phyloP scores from a whole-genome alignment of 2,329 filamentous ascomycete genomes.

The Lecanoromycetidae sp. region DNA sequence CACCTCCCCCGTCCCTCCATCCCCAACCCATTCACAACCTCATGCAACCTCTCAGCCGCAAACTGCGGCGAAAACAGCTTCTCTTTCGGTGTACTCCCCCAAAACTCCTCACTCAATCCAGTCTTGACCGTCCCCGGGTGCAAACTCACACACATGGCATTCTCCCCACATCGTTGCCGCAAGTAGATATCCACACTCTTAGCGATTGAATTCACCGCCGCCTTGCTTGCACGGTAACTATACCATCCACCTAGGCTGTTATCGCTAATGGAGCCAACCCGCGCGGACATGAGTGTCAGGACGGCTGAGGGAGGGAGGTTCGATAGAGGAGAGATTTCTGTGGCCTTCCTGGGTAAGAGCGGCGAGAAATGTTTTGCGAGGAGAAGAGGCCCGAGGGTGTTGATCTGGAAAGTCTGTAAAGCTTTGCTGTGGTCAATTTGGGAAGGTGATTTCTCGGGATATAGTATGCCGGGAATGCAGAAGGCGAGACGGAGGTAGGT shows the following conservation, averaged over 20 bases:
- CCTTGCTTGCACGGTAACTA: slow-evolving; percentile 64
- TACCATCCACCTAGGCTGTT: slow-evolving; percentile 72
- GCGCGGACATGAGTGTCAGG: slow-evolving; percentile 65
- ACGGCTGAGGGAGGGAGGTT: slow-evolving; percentile 44
- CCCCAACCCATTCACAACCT: slow-evolving; percentile 41
- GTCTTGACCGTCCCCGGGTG: slow-evolving; percentile 77
- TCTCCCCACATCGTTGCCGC: slow-evolving; percentile 42
- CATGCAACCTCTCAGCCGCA: slow-evolving; percentile 52
- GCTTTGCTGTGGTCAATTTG: slow-evolving; percentile 52
- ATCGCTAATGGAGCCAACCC: slow-evolving; percentile 62
- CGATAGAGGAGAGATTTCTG: slow-evolving; percentile 16
- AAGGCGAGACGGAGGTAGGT: slow-evolving; percentile 54
- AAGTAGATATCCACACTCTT: slow-evolving; percentile 62
- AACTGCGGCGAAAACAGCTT: slow-evolving; percentile 57
- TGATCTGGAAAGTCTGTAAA: slow-evolving; percentile 59
- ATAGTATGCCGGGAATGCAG: slow-evolving; percentile 58
- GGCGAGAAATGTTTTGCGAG: slow-evolving; percentile 62
- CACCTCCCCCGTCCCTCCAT: slow-evolving; percentile 47
- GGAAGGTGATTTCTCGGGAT: slow-evolving; percentile 57
- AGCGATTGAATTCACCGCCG: slow-evolving; percentile 57
- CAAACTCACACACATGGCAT: slow-evolving; percentile 56
- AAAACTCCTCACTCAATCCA: slow-evolving; percentile 59
- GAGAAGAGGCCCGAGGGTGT: slow-evolving; percentile 61
- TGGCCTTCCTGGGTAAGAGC: slow-evolving; percentile 52
- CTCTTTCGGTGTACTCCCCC: slow-evolving; percentile 48